A percentile compares a stretch with the other conserved stretches of the same genome.
These are phyloP conservation scores for Leptomonas seymouri DNA, from an alignment of 208 protist genomes.

Conservation along the genomic window DNA sequence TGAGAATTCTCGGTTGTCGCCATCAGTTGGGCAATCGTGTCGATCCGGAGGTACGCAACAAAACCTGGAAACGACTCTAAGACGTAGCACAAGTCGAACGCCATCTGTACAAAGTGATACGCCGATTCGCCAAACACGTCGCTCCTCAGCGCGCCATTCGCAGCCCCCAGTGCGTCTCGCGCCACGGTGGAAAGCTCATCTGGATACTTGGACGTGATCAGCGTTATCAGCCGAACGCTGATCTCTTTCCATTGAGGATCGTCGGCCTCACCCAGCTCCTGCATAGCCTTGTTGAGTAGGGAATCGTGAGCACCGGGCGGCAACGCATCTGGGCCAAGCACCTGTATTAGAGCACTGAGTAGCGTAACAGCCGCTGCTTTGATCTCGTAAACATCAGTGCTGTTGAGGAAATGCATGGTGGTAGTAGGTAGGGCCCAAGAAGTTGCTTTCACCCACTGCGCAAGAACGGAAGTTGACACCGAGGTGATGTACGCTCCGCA, in stretches of 20 bases:
- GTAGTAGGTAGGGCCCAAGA: conserved; percentile 45
- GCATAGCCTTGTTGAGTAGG: conserved; percentile 35
- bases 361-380: conserved; percentile 48
- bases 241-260: conserved; percentile 52
- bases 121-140: conserved; percentile 78
- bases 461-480: conserved; percentile 44
- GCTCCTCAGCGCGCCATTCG: conserved; percentile 58
- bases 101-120: conserved; percentile 68
- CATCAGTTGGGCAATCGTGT: conserved; percentile 60
- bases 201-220: conserved; percentile 15
- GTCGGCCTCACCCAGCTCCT: conserved; percentile 43
- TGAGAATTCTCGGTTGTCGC: conserved; percentile 56
- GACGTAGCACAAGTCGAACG: conserved; percentile 60
- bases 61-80: conserved; percentile 37
- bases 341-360: conserved; percentile 48
- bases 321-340: conserved; percentile 42
- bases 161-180: conserved; percentile 37
- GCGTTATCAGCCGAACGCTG: conserved; percentile 31
- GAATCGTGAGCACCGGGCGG: conserved; percentile 41
- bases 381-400: conserved; percentile 30
- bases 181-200: conserved; percentile 17
- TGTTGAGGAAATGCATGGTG: conserved; percentile 48
- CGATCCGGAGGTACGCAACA: conserved; percentile 43
- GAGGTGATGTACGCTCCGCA: conserved; percentile 60
- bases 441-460: conserved; percentile 48